Base-by-base conservation (phyloP, 176 grass and related monocot genomes). In the Carex myosuroides region DNA sequence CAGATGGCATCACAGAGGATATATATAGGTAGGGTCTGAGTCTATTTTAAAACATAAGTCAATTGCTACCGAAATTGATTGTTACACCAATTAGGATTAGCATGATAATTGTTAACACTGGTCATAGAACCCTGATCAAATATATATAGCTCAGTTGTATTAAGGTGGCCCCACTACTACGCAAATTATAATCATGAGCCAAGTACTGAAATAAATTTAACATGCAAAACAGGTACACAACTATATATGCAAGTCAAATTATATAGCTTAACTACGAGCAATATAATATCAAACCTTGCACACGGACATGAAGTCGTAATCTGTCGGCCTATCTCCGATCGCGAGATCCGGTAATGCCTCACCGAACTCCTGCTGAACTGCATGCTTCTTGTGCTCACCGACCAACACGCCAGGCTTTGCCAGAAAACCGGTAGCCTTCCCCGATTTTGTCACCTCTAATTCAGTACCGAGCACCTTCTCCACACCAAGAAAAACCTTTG, bases 251-350 rank as follows among this genome's bases (percentile, higher is more conserved):
- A 68, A 68, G 8, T 37, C 42, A 75, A 53, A 75, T 74, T 53
- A 75, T 7, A 6, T 42, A 18, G 35, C 20, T 41, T 10, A 70
- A 42, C 9, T 79, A 32, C 12, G n/a, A 60, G 17, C 10, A 60
- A 81, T 14, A 24, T 48, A 60, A 81, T 14, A 24, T 48, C 87
- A 59, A 77, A 93, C 94, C 94, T 97, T 93, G 94, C 94, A 97
- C 11, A 97, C 74, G 78, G 91, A 94, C 94, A 97, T 97, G 91
- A 97, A 97, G 77, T 91, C 82, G 21, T 89, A 94, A 64, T 97
- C 94, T 1, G 89, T 93, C 35, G 89, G 89, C 79, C 94, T 85
- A 77, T 97, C 94, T 13, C 94, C 94, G 84, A 97, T 80, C 30
- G 87, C 94, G 17, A 94, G 88, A 85, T 97, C 91, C 7, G 94